Evolutionary conservation across 208 protist species (phyloP), one percentile per base, ranked within the genome.

Genomic region (Crithidia fasciculata): DNA sequence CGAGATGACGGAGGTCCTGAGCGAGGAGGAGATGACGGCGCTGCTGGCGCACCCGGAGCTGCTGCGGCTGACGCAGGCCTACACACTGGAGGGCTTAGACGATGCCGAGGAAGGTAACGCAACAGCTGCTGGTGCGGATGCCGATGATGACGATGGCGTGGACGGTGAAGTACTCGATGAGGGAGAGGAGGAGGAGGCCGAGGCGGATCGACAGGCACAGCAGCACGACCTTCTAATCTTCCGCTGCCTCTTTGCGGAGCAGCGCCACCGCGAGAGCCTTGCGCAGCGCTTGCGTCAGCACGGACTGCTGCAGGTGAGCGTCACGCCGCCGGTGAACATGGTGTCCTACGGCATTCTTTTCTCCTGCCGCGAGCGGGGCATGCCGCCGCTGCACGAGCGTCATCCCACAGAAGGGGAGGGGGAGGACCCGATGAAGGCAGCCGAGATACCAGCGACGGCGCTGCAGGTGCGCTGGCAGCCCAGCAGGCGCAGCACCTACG

Each of bases 391-490:
- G 56, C 36, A 19, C 41, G 5, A 10, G 18, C 6, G 43, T 18
- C 28, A 18, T 10, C 28, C 2, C 40, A 6, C 45, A 13, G 45
- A 13, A 15, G 59, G 18, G 10, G 37, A 47, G 36, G 43, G 19
- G 43, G 43, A 18, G 19, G 8, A 40, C 8, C 12, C 36, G 41
- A 44, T n/a, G 16, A 5, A 16, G 19, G 10, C 43, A 39, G 28
- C 28, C 6, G 10, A 40, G 49, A 19, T 43, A 50, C 58, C 8
- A 6, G 36, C 44, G 39, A 47, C 10, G 2, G 37, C 64, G 3
- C 65, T 92, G 18, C 56, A 65, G 4, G 74, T 82, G 54, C 28
- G 76, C 15, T 93, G 88, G 84, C 86, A 90, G 81, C 79, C 85
- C n/a, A 88, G 81, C 72, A 78, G 82, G 63, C 67, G 81, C 19